These are phyloP conservation scores for Cryptococcus deneoformans DNA, from an alignment of 1,284 basidiomycete species.

Conservation along the genomic window DNA sequence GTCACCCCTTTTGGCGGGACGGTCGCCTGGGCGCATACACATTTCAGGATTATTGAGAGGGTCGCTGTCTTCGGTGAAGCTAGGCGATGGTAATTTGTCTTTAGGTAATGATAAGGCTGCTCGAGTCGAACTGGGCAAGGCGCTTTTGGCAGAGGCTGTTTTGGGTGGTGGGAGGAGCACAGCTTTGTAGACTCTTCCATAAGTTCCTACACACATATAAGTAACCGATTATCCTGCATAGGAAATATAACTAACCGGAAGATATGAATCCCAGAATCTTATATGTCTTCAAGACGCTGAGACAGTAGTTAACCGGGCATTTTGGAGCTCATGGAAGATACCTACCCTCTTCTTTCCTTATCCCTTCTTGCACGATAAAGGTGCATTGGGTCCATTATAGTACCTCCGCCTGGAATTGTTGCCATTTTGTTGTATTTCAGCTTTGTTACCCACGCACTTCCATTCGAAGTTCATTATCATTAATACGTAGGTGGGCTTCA, in stretches of 20 bases:
- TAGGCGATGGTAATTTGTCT: conserved; percentile 17
- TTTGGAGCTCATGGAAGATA: neutral
- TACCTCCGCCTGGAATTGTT: neutral
- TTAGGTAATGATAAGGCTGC: conserved; percentile 28
- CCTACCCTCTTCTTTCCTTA: conserved; percentile 55
- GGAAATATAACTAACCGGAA: conserved; percentile 52
- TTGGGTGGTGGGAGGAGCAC: conserved; percentile 50
- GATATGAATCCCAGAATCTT: conserved; percentile 95
- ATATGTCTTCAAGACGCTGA: conserved; percentile 74
- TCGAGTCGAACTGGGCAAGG: conserved; percentile 26
- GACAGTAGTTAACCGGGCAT: neutral
- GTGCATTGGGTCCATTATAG: conserved; percentile 58
- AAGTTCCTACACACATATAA: conserved; percentile 63
- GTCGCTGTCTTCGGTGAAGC: conserved; percentile 10
- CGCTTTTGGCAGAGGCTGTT: conserved; percentile 10
- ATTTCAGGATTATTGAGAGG: conserved; percentile 43
- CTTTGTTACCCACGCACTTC: neutral
- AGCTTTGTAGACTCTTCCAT: conserved; percentile 97
- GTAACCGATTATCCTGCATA: neutral
- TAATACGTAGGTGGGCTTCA: too few relatives aligned
- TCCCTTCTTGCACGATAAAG: conserved; percentile 79
- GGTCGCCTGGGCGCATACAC: conserved; percentile 56
- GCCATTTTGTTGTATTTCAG: conserved; percentile 2
- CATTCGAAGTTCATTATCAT: too few relatives aligned
- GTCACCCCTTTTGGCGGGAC: conserved; percentile 57